A percentile compares a stretch with the other conserved stretches of the same genome.
Evolutionary conservation across 1,284 basidiomycete genomes (phyloP).

Genomic region (Entoloma clypeatum): DNA sequence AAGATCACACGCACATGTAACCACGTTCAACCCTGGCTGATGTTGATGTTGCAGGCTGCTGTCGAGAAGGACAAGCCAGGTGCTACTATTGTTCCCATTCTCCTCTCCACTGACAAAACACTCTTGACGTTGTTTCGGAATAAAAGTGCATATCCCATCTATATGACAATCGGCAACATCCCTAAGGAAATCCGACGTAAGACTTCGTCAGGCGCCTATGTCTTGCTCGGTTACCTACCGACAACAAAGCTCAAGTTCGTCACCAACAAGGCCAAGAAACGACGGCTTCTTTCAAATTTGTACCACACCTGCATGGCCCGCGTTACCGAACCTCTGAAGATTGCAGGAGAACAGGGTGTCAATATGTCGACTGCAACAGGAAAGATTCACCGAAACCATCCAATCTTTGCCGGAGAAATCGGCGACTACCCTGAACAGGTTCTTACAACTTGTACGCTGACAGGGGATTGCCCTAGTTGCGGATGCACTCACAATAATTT

Average conservation of each 20-base stretch:
- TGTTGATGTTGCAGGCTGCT: neutral
- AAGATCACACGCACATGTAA: too few species aligned
- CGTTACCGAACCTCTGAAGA: conserved; percentile 15
- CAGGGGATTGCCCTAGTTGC: conserved; percentile 24
- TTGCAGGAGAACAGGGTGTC: conserved; percentile 12
- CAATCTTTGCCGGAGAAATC: conserved; percentile 19
- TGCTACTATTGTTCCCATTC: conserved; percentile 36
- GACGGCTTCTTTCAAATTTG: conserved; percentile 28
- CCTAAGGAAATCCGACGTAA: conserved; percentile 25
- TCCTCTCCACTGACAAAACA: conserved; percentile 38
- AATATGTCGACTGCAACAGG: conserved; percentile 16
- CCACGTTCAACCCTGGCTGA: neutral
- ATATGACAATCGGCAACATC: conserved; percentile 38
- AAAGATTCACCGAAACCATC: conserved; percentile 7
- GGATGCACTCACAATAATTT: conserved; percentile 3
- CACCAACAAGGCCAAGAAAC: conserved; percentile 24
- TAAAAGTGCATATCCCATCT: conserved; percentile 39
- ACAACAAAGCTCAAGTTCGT: conserved; percentile 31
- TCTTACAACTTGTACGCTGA: conserved; percentile 21
- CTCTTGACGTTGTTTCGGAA: too few species aligned
- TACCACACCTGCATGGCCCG: conserved; percentile 33
- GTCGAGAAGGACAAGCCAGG: conserved; percentile 20
- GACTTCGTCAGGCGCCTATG: conserved; percentile 29
- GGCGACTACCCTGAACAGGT: conserved; percentile 30
- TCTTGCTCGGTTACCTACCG: conserved; percentile 40